Conservation (phyloP, 306 rosid species). For the Vigna radiata region DNA sequence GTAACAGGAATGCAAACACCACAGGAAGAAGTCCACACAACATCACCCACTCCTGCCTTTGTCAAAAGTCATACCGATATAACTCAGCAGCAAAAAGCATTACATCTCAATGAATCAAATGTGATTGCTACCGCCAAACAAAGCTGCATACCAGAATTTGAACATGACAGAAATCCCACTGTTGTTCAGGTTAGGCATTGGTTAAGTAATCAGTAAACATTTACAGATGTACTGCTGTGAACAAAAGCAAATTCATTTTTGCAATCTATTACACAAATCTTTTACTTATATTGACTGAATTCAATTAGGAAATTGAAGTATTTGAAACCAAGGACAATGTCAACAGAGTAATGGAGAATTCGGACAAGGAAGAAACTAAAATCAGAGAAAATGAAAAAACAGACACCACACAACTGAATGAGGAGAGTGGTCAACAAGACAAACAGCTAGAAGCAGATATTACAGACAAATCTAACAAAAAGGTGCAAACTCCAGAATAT, state of each 20-base stretch:
- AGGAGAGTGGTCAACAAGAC: not conserved
- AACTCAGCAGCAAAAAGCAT: not conserved
- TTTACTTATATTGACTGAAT: no score
- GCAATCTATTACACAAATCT: no score
- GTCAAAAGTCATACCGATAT: not conserved
- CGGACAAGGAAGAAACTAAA: no score
- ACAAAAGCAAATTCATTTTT: no score
- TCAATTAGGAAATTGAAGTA: no score
- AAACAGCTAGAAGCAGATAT: not conserved
- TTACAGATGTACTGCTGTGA: no score
- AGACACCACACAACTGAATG: no score
- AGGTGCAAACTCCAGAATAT: not conserved
- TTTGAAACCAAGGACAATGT: not conserved
- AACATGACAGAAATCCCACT: not conserved
- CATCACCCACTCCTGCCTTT: not conserved
- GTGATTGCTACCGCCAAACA: not conserved
- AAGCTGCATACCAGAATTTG: not conserved
- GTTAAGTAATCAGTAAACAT: no score
- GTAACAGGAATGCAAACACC: not conserved
- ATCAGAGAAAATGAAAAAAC: no score
- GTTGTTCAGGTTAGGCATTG: slow-evolving; percentile 13
- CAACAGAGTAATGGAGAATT: not conserved
- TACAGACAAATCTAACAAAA: not conserved
- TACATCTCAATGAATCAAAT: not conserved
- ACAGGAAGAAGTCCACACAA: not conserved